Evolutionary conservation across 1,284 basidiomycete species (phyloP).

Genomic region (Cryptococcus sp.): DNA sequence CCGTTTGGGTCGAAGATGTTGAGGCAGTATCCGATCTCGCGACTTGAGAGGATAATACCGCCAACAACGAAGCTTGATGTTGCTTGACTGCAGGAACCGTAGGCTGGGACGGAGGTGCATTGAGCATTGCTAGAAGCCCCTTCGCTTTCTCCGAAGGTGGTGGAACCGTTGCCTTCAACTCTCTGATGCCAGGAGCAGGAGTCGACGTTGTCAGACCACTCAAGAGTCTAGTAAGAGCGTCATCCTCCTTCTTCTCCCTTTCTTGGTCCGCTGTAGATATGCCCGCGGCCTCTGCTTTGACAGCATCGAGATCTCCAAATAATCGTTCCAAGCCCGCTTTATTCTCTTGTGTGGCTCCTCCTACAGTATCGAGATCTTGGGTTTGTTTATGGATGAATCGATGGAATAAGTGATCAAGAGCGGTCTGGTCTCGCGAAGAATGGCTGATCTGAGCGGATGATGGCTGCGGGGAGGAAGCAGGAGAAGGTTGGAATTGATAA

Average conservation of each 20-base stretch:
- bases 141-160: constrained; percentile 11
- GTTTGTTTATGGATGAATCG: constrained; percentile 38
- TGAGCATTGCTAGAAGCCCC: constrained; percentile 25
- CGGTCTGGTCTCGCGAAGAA: constrained; percentile 9
- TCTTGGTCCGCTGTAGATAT: not conserved
- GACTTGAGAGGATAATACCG: constrained; percentile 16
- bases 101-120: constrained; percentile 6
- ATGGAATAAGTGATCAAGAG: constrained; percentile 36
- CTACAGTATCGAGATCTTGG: constrained; percentile 17
- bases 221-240: constrained; percentile 30
- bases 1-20: not conserved
- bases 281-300: constrained; percentile 13
- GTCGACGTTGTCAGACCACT: constrained; percentile 13
- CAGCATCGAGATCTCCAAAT: constrained; percentile 25
- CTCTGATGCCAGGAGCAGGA: not conserved
- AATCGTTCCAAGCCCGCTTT: constrained; percentile 29
- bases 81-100: constrained; percentile 7
- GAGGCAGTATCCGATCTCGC: not conserved
- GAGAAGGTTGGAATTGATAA: constrained; percentile 23
- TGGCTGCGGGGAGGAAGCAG: constrained; percentile 5
- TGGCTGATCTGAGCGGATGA: constrained; percentile 3
- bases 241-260: constrained; percentile 29
- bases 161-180: constrained; percentile 1
- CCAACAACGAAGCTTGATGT: constrained; percentile 24
- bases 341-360: constrained; percentile 16